A percentile compares a stretch with the other conserved stretches of the same genome.
Evolutionary conservation across 495 filamentous ascomycete species (phyloP).

Genomic region (Penicillium waksmanii): DNA sequence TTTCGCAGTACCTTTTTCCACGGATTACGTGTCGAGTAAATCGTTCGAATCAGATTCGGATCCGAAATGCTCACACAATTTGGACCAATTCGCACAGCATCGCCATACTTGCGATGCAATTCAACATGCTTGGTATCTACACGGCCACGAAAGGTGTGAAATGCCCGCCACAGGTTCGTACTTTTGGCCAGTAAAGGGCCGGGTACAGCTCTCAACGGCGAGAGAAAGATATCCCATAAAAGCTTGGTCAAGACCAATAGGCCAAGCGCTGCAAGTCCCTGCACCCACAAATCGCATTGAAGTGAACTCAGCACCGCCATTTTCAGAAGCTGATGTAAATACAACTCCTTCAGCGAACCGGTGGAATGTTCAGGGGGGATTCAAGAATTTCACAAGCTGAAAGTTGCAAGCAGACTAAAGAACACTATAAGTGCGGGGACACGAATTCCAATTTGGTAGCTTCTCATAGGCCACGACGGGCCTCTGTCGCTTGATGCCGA

Average conservation of each 20-base stretch:
- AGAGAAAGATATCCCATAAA: constrained; percentile 18
- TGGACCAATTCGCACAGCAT: constrained; percentile 59
- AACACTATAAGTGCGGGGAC: constrained; percentile 6
- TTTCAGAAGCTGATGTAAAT: neutral
- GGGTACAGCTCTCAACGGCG: constrained; percentile 38
- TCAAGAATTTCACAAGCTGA: neutral
- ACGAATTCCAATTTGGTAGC: neutral
- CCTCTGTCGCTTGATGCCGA: neutral
- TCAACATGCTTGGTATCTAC: constrained; percentile 25
- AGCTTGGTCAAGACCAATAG: constrained; percentile 18
- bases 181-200: constrained; percentile 49
- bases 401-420: neutral
- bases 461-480: neutral
- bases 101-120: constrained; percentile 57
- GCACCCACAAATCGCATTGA: constrained; percentile 14
- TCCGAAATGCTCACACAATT: constrained; percentile 57
- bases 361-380: neutral
- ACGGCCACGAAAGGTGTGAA: constrained; percentile 27
- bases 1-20: constrained; percentile 29
- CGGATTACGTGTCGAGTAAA: constrained; percentile 43
- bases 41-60: constrained; percentile 41
- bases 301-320: constrained; percentile 10
- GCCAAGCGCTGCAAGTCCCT: constrained; percentile 12
- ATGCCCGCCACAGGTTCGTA: constrained; percentile 41
- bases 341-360: neutral